Percentiles rank a stretch among this genome's conserved stretches.
Evolutionary conservation across 2,329 filamentous ascomycete genomes (phyloP).

Genomic region (Byssochlamys sp.): DNA sequence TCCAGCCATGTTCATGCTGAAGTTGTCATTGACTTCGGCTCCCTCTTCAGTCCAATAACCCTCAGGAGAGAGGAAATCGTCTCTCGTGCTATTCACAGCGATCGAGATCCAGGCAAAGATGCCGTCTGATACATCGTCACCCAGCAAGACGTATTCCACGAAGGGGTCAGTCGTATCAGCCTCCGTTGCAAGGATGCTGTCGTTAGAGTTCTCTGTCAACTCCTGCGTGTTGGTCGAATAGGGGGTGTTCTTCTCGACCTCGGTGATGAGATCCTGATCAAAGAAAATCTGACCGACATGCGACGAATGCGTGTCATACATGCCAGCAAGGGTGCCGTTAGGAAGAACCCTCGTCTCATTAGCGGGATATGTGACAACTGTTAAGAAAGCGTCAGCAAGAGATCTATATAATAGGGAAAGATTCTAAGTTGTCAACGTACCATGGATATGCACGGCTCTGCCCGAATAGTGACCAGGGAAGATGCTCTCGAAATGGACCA

Average conservation of each 20-base stretch:
- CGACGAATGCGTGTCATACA: slow-evolving; percentile 35
- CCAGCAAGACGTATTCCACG: slow-evolving; percentile 47
- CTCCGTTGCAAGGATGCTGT: slow-evolving; percentile 42
- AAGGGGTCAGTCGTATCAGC: slow-evolving; percentile 48
- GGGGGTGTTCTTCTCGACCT: slow-evolving; percentile 41
- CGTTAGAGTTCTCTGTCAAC: slow-evolving; percentile 43
- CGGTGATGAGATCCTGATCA: slow-evolving; percentile 47
- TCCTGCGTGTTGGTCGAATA: slow-evolving; percentile 41
- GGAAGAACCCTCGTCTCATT: slow-evolving; percentile 28
- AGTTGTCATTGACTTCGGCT: neutral
- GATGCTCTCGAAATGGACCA: slow-evolving; percentile 33
- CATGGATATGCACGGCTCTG: slow-evolving; percentile 27
- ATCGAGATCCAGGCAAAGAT: slow-evolving; percentile 47
- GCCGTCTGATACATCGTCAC: slow-evolving; percentile 40
- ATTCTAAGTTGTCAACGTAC: slow-evolving; percentile 7
- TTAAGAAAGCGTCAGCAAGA: neutral
- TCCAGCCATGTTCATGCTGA: neutral
- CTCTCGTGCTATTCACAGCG: neutral
- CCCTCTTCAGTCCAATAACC: neutral
- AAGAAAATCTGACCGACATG: slow-evolving; percentile 60
- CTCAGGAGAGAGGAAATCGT: neutral
- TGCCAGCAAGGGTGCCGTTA: slow-evolving; percentile 45
- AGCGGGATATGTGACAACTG: slow-evolving; percentile 23
- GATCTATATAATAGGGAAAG: neutral
- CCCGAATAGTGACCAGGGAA: slow-evolving; percentile 41